These are phyloP conservation scores for Auricularia cornea DNA, from an alignment of 768 basidiomycete genomes.

Conservation along the genomic window DNA sequence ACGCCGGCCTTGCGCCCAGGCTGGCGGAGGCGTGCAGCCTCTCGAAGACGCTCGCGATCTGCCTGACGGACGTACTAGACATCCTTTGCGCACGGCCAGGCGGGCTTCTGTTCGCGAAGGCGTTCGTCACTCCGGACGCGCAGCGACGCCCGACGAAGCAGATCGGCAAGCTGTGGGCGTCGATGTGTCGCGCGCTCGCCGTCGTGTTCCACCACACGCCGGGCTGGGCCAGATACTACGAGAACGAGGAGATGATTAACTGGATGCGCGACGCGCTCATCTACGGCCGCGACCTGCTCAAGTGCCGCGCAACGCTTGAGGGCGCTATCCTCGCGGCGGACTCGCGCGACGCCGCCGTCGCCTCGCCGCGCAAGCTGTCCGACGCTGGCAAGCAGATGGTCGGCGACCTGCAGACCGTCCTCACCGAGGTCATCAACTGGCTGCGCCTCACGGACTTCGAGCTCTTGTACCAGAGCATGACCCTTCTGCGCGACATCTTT, in stretches of 20 bases:
- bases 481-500: conserved; percentile 71
- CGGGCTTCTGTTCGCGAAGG: conserved; percentile 54
- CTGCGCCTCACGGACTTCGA: conserved; percentile 89
- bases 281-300: conserved; percentile 80
- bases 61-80: conserved; percentile 88
- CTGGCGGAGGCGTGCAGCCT: conserved; percentile 82
- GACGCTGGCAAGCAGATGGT: conserved; percentile 66
- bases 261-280: conserved; percentile 99
- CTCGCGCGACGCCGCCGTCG: conserved; percentile 14
- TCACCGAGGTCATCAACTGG: conserved; percentile 79
- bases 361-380: conserved; percentile 42
- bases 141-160: conserved; percentile 32
- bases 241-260: conserved; percentile 75
- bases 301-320: conserved; percentile 74
- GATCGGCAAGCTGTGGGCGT: conserved; percentile 67
- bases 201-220: conserved; percentile 82
- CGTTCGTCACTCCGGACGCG: conserved; percentile 41
- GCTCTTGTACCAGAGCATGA: conserved; percentile 79
- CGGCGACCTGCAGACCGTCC: conserved; percentile 62
- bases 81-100: conserved; percentile 67
- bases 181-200: conserved; percentile 71
- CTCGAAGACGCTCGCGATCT: conserved; percentile 86
- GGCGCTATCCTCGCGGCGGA: conserved; percentile 39
- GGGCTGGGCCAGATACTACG: conserved; percentile 72
- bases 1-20: conserved; percentile 48